A percentile compares a stretch with the other conserved stretches of the same genome.
These are phyloP conservation scores for Phytopythium boreale DNA, from an alignment of 352 stramenopile species.

Conservation along the genomic window DNA sequence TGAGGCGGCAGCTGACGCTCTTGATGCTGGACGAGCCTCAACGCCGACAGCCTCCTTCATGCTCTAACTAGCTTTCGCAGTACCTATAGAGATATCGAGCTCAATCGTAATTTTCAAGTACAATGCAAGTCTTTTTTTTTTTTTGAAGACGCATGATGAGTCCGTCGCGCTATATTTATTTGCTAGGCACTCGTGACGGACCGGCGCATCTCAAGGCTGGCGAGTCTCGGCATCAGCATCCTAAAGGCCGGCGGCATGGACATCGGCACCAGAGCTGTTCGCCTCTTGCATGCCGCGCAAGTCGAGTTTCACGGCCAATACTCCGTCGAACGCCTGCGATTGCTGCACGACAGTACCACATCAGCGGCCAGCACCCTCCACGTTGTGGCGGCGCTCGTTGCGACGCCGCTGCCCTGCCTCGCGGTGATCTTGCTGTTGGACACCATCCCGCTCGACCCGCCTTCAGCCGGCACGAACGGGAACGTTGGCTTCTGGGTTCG, in stretches of 20 bases:
- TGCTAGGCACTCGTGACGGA: background rate
- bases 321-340: background rate
- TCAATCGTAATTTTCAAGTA: background rate
- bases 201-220: background rate
- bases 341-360: background rate
- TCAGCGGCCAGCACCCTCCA: background rate
- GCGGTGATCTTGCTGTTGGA: background rate
- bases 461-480: background rate
- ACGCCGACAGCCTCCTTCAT: background rate
- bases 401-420: background rate
- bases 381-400: background rate
- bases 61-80: background rate
- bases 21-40: background rate
- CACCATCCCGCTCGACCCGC: background rate
- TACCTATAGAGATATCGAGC: background rate
- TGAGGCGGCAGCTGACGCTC: background rate
- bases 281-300: background rate
- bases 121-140: too few relatives aligned
- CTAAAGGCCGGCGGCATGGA: slow-evolving; percentile 9
- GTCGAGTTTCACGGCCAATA: background rate
- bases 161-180: background rate
- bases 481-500: background rate
- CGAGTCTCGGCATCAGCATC: slow-evolving; percentile 24
- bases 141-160: too few relatives aligned
- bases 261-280: background rate